Evolutionary conservation across 2,329 filamentous ascomycete species (phyloP).

Genomic region (Thelonectria discophora): DNA sequence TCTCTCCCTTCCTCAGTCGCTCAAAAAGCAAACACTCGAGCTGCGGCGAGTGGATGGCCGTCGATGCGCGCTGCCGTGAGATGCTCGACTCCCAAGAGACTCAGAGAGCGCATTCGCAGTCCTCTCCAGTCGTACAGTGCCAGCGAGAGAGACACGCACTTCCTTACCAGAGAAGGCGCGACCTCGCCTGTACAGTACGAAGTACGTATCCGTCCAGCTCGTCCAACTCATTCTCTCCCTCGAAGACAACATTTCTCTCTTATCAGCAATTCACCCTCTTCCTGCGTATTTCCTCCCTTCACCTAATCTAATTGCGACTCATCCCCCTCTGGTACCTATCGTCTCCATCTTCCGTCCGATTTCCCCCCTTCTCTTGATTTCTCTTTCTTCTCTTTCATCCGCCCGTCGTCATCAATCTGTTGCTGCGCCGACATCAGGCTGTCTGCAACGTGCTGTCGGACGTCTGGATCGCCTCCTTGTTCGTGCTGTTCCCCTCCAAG

Average conservation of each 20-base stretch:
- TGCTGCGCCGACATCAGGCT: slow-evolving; percentile 4
- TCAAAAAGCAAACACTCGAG: slow-evolving; percentile 18
- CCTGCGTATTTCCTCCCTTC: slow-evolving; percentile 31
- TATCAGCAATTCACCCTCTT: slow-evolving; percentile 39
- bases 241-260: slow-evolving; percentile 14
- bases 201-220: slow-evolving; percentile 5
- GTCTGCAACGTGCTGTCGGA: neutral
- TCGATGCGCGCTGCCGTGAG: slow-evolving; percentile 2
- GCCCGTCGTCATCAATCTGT: neutral
- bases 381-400: neutral
- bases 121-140: slow-evolving; percentile 16
- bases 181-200: slow-evolving; percentile 5
- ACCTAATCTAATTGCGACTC: slow-evolving; percentile 9
- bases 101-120: slow-evolving; percentile 17
- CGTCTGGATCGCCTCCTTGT: neutral
- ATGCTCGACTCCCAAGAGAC: neutral
- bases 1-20: slow-evolving; percentile 10
- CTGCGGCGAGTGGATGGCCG: slow-evolving; percentile 13
- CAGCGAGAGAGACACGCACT: slow-evolving; percentile 1
- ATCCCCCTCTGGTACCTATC: neutral
- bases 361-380: neutral
- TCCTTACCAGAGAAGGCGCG: slow-evolving; percentile 12
- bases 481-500: slow-evolving; percentile 7
- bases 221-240: slow-evolving; percentile 2
- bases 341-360: neutral